phyloP scores from a whole-genome alignment of 371 early-diverging fungal species.

The Coemansia sp. region DNA sequence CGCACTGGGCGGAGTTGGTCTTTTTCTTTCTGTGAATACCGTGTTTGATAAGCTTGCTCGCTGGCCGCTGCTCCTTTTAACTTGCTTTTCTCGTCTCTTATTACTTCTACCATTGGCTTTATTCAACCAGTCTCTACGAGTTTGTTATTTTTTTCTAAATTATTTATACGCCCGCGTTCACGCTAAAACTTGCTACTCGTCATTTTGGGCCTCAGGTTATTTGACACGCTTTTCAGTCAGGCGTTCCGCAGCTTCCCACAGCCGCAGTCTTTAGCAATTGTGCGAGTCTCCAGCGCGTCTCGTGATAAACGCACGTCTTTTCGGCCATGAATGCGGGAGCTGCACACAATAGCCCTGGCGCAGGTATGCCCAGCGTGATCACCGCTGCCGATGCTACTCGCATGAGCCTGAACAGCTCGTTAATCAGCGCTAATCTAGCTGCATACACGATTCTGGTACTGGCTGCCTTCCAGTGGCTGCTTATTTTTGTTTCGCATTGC shows the following conservation, averaged over 20 bases:
- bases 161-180: neutral
- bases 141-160: too few species aligned
- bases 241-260: neutral
- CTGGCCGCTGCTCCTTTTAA: neutral
- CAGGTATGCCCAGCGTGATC: slow-evolving; percentile 11
- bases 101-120: too few species aligned
- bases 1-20: neutral
- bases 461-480: slow-evolving; percentile 22
- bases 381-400: neutral
- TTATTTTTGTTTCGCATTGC: slow-evolving; percentile 30
- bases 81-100: neutral
- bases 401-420: neutral
- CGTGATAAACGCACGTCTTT: neutral
- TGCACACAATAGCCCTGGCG: slow-evolving; percentile 24
- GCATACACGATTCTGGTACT: slow-evolving; percentile 25
- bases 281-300: neutral
- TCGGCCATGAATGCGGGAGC: slow-evolving; percentile 4
- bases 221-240: neutral
- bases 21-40: neutral
- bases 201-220: neutral
- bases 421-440: slow-evolving; percentile 1
- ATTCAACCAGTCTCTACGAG: too few species aligned
- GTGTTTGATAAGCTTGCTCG: neutral
- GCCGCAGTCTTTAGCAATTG: neutral
- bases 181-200: neutral